Evolutionary conservation across 352 stramenopile genomes (phyloP).

Genomic region (Phytopythium litorale): DNA sequence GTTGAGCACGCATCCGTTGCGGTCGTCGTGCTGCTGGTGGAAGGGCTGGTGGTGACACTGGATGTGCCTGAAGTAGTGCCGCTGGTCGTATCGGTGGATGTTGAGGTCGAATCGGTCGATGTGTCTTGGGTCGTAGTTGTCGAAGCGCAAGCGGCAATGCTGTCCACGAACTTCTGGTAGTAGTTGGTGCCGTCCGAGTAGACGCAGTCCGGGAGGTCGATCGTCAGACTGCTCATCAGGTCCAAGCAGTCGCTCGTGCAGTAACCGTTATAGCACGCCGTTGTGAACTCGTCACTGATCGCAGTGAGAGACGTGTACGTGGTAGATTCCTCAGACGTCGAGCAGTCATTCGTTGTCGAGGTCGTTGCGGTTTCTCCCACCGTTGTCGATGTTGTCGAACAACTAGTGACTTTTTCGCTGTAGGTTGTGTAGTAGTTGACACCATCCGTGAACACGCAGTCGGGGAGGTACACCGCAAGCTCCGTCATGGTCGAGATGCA

Average conservation of each 20-base stretch:
- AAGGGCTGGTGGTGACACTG: neutral
- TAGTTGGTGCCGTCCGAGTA: neutral
- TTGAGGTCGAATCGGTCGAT: neutral
- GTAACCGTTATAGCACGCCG: neutral
- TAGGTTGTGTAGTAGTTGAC: neutral
- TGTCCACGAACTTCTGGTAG: neutral
- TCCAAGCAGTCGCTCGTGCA: neutral
- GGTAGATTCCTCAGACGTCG: neutral
- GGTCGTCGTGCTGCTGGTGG: neutral
- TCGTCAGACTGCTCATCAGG: neutral
- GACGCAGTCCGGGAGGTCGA: neutral
- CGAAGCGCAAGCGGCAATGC: neutral
- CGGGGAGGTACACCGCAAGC: neutral
- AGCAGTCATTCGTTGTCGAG: neutral
- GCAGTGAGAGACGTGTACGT: neutral
- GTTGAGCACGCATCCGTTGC: neutral
- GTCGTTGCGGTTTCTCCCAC: neutral
- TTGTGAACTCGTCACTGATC: neutral
- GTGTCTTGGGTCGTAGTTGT: neutral
- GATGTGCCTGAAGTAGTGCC: neutral
- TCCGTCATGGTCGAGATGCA: neutral
- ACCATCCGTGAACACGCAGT: neutral
- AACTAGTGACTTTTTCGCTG: too few species aligned
- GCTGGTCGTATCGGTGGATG: neutral
- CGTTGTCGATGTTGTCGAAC: neutral